Evolutionary conservation across 352 stramenopile species (phyloP).

Genomic region (Phytophthora aleatoria): DNA sequence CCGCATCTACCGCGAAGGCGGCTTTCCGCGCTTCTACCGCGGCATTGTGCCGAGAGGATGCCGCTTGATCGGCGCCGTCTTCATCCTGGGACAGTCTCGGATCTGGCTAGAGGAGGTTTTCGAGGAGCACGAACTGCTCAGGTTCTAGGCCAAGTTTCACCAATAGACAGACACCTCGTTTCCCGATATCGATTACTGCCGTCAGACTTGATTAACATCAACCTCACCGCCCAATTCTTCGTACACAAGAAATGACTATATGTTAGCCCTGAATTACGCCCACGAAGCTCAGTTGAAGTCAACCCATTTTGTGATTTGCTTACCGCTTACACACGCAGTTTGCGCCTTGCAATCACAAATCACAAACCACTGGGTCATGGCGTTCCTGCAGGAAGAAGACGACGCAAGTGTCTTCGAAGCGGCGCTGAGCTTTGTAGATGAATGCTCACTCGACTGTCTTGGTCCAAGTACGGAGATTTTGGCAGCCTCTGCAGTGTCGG

Average conservation of each 20-base stretch:
- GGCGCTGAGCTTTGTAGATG: constrained; percentile 32
- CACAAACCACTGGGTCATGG: constrained; percentile 16
- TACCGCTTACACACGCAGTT: not conserved
- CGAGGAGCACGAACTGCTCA: constrained; percentile 64
- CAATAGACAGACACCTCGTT: not conserved
- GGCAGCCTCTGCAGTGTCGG: not conserved
- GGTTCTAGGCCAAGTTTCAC: constrained; percentile 23
- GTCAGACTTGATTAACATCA: too few relatives aligned
- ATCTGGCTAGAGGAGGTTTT: constrained; percentile 75
- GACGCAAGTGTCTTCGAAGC: constrained; percentile 25
- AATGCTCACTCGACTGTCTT: constrained; percentile 7
- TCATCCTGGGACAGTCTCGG: constrained; percentile 80
- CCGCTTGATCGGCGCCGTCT: constrained; percentile 81
- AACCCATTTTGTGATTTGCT: not conserved
- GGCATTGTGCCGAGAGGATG: constrained; percentile 73
- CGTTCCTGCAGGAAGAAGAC: constrained; percentile 27
- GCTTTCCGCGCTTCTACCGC: constrained; percentile 66
- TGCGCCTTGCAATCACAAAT: not conserved
- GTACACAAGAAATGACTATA: too few relatives aligned
- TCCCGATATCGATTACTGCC: too few relatives aligned
- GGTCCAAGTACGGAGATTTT: not conserved
- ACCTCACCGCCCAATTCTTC: too few relatives aligned
- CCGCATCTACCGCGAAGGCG: constrained; percentile 57
- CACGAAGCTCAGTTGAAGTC: not conserved
- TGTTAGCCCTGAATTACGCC: too few relatives aligned